Evolutionary conservation across 768 basidiomycete genomes (phyloP).

Genomic region (Boletus rubescentipes): DNA sequence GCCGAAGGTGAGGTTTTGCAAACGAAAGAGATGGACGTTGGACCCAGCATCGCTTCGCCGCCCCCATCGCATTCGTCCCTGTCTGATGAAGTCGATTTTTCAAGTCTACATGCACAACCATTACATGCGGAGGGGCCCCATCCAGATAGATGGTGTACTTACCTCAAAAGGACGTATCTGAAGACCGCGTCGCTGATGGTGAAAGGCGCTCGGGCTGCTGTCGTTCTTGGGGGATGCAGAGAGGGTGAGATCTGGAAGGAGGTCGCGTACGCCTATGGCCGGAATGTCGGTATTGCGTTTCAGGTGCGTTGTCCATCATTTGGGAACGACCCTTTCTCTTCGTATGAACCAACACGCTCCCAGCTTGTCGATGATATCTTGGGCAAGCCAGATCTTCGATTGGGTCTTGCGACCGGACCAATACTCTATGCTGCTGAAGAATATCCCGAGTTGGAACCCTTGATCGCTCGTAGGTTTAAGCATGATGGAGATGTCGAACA

Average conservation of each 20-base stretch:
- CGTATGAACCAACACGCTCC: neutral
- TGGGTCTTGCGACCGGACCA: constrained; percentile 86
- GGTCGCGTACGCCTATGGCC: constrained; percentile 56
- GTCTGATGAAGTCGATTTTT: constrained; percentile 27
- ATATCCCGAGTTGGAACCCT: constrained; percentile 67
- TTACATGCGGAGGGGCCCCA: constrained; percentile 26
- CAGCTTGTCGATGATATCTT: constrained; percentile 95
- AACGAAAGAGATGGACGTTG: constrained; percentile 35
- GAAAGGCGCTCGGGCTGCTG: constrained; percentile 79
- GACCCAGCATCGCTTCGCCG: too few species aligned
- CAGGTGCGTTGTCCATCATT: neutral
- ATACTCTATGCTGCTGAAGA: constrained; percentile 86
- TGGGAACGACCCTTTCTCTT: neutral
- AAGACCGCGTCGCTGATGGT: constrained; percentile 92
- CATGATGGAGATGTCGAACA: constrained; percentile 77
- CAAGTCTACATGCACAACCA: constrained; percentile 45
- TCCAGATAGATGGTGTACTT: constrained; percentile 64
- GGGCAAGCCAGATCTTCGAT: constrained; percentile 88
- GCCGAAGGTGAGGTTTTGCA: constrained; percentile 95
- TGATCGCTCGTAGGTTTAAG: constrained; percentile 79
- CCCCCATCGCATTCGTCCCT: neutral
- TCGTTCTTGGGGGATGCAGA: constrained; percentile 79
- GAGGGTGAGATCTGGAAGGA: constrained; percentile 86
- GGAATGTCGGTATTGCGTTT: constrained; percentile 3
- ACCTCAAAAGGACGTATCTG: constrained; percentile 90